These are phyloP conservation scores for Phytophthora litchii DNA, from an alignment of 352 stramenopile species.

Conservation along the genomic window DNA sequence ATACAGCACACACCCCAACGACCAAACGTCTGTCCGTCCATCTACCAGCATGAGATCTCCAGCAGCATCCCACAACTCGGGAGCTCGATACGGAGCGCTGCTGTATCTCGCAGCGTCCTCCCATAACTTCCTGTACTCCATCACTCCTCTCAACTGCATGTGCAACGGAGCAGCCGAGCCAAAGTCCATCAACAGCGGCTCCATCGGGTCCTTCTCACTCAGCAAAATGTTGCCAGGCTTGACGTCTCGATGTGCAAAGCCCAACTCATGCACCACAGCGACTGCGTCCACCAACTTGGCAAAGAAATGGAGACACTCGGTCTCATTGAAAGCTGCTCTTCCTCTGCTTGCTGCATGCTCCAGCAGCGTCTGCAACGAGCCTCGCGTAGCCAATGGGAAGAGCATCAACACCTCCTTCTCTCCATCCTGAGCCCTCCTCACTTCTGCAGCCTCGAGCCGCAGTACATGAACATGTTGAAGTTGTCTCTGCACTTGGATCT, in stretches of 20 bases:
- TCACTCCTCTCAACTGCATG: constrained; percentile 30
- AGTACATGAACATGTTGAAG: constrained; percentile 64
- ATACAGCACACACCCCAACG: constrained; percentile 90
- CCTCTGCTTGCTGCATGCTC: constrained; percentile 33
- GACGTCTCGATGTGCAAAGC: constrained; percentile 77
- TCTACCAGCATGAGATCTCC: constrained; percentile 41
- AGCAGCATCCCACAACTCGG: constrained; percentile 87
- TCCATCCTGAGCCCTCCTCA: constrained; percentile 24
- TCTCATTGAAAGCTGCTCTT: constrained; percentile 47
- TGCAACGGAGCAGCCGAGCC: constrained; percentile 61
- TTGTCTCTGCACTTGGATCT: constrained; percentile 72
- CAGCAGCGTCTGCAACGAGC: constrained; percentile 65
- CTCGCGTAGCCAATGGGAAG: constrained; percentile 54
- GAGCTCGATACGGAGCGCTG: constrained; percentile 90
- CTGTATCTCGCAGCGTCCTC: constrained; percentile 84
- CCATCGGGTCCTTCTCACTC: constrained; percentile 35
- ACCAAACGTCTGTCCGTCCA: constrained; percentile 90
- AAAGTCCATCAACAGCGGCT: constrained; percentile 82
- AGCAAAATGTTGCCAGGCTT: constrained; percentile 83
- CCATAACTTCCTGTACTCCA: constrained; percentile 64
- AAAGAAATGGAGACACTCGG: constrained; percentile 60
- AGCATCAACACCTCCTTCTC: constrained; percentile 70
- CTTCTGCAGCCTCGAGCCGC: constrained; percentile 57
- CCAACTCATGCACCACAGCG: constrained; percentile 53
- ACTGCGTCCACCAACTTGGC: constrained; percentile 59